Evolutionary conservation across 2,329 filamentous ascomycete genomes (phyloP).

Genomic region (Decorospora gaudefroyi): DNA sequence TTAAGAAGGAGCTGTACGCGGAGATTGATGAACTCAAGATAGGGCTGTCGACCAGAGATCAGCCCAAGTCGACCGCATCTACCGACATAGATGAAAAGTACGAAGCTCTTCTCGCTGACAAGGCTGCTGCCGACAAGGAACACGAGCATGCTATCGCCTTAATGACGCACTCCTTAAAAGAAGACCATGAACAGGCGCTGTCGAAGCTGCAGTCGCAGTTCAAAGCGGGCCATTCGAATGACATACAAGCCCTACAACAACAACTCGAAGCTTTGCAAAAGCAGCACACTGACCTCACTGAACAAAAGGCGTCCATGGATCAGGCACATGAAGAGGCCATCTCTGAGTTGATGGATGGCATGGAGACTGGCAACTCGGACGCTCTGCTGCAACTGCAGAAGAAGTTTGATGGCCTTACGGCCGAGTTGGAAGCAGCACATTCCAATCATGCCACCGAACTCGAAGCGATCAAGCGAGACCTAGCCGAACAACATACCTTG

Average conservation of each 20-base stretch:
- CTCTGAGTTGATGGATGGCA: constrained; percentile 41
- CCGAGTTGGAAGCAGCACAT: constrained; percentile 26
- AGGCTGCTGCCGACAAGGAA: constrained; percentile 32
- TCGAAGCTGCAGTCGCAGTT: constrained; percentile 37
- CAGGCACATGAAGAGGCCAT: constrained; percentile 44
- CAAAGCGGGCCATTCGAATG: constrained; percentile 36
- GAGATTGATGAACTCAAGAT: constrained; percentile 29
- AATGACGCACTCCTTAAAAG: constrained; percentile 34
- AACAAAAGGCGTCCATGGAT: constrained; percentile 38
- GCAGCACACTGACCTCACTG: constrained; percentile 32
- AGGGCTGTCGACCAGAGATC: constrained; percentile 25
- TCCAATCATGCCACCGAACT: constrained; percentile 30
- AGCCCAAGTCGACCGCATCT: constrained; percentile 21
- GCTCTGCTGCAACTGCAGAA: constrained; percentile 42
- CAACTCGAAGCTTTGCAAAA: constrained; percentile 36
- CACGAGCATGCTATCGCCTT: constrained; percentile 35
- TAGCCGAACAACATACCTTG: constrained; percentile 20
- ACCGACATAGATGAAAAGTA: constrained; percentile 34
- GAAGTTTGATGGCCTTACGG: constrained; percentile 37
- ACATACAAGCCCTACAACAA: constrained; percentile 29
- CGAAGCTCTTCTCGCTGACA: constrained; percentile 35
- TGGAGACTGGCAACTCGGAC: constrained; percentile 42
- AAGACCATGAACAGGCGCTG: constrained; percentile 33
- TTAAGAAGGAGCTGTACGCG: constrained; percentile 30
- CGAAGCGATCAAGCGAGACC: constrained; percentile 23